Base-by-base conservation (phyloP, 768 basidiomycete species). In the Lactarius akahatsu region DNA sequence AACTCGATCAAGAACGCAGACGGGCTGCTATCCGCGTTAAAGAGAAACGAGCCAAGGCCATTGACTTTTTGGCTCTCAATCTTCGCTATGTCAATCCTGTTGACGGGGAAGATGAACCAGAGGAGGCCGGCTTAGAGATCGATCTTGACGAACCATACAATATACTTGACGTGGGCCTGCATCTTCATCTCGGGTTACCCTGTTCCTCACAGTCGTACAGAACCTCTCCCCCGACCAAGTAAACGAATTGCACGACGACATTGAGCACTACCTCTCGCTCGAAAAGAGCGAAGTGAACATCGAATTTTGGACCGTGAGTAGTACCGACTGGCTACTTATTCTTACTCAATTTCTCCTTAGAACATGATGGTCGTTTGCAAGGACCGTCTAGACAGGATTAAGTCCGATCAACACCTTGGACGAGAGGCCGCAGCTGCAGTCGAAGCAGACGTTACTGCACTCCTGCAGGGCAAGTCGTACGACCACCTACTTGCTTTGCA, bases 351-450 rank as follows among this genome's bases (percentile, higher is more conserved):
- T 45, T 10, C 10, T 18, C 13, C 50, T 11, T 72, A 97, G 92
- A 91, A 97, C 72, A 97, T 99, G 94, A 91, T 96, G 87, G 92
- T 96, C 10, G 89, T 99, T 4, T 97, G 94, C 77, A 92, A 94
- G 72, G 91, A 96, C 75, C 88, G 89, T 23, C 75, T 98, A 34
- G 94, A 97, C 58, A 82, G 85, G 47, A 84, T 96, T 72, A 86
- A 85, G 71, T 79, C 77, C 45, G 83, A 80, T 75, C 82, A 81
- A 70, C 80, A 82, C n/a, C 81, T 87, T 74, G 89, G 88, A 13
- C 76, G 81, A n/a, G 89, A 86, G 62, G 87, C 87, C 7, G 86
- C 88, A 3, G 86, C 84, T 2, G 89, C 90, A 20, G 95, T 98
- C 15, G 94, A 98, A 76, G 76, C 85, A 23, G 94, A 97, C 70